These are phyloP conservation scores for Lasiosphaeria hispida DNA, from an alignment of 495 filamentous ascomycete genomes.

Conservation along the genomic window DNA sequence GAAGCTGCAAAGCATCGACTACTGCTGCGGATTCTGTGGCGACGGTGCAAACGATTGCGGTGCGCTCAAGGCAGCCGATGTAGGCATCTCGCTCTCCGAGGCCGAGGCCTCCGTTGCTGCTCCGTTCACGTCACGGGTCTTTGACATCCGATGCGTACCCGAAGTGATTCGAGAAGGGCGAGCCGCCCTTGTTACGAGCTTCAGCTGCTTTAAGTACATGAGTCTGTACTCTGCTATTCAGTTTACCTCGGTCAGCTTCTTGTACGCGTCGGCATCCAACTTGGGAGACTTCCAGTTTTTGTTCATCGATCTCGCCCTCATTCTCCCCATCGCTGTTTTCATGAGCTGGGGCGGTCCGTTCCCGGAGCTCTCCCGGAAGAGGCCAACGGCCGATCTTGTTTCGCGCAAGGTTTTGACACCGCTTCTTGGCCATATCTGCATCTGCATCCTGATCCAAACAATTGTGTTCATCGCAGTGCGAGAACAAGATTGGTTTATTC, in stretches of 20 bases:
- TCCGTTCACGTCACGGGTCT: constrained; percentile 92
- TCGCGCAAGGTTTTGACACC: constrained; percentile 90
- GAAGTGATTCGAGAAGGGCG: constrained; percentile 93
- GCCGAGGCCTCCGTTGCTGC: constrained; percentile 97
- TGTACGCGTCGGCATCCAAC: constrained; percentile 94
- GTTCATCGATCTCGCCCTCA: constrained; percentile 89
- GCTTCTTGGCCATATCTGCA: constrained; percentile 80
- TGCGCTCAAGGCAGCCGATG: constrained; percentile 94
- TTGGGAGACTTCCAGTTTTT: constrained; percentile 98
- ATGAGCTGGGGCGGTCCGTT: constrained; percentile 96
- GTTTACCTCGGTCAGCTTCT: constrained; percentile 97
- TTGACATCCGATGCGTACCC: constrained; percentile 96
- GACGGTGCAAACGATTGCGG: constrained; percentile 99
- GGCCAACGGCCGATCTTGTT: constrained; percentile 89
- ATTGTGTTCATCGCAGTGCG: constrained; percentile 69
- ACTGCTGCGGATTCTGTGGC: constrained; percentile 94
- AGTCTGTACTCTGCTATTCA: constrained; percentile 98
- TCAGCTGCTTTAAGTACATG: constrained; percentile 99
- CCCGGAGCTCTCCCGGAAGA: constrained; percentile 73
- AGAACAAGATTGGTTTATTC: constrained; percentile 79
- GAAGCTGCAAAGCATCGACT: constrained; percentile 94
- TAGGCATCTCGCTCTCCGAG: constrained; percentile 97
- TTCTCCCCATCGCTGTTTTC: constrained; percentile 94
- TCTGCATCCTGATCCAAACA: constrained; percentile 77
- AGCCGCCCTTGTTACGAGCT: constrained; percentile 92